These are phyloP conservation scores for Oryza rufipogon DNA, from an alignment of 176 grass and related monocot genomes.

Conservation along the genomic window DNA sequence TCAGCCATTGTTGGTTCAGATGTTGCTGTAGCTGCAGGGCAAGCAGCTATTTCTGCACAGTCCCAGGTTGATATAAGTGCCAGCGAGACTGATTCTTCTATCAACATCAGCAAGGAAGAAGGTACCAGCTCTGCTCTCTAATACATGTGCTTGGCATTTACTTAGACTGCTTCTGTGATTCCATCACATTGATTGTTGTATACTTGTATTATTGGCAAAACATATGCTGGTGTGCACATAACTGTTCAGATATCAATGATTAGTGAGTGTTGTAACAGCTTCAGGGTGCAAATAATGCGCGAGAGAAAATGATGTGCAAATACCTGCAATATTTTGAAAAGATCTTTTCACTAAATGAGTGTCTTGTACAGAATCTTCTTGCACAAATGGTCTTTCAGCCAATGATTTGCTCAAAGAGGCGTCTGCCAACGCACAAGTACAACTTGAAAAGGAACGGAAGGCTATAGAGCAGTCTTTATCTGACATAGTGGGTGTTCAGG, in stretches of 20 bases:
- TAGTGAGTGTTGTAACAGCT: not conserved
- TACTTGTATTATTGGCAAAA: not conserved
- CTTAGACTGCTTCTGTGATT: slow-evolving; percentile 7
- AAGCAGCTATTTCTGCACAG: slow-evolving; percentile 76
- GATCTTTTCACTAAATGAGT: slow-evolving; percentile 16
- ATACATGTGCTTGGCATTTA: slow-evolving; percentile 6
- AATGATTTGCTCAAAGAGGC: slow-evolving; percentile 60
- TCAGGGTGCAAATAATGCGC: slow-evolving; percentile 12
- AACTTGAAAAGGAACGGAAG: slow-evolving; percentile 71
- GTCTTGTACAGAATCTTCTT: slow-evolving; percentile 40
- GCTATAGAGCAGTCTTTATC: slow-evolving; percentile 79
- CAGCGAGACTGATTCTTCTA: slow-evolving; percentile 41
- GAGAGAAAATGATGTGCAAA: not conserved
- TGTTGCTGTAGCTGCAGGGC: slow-evolving; percentile 68
- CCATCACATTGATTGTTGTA: slow-evolving; percentile 20
- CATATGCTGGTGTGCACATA: slow-evolving; percentile 25
- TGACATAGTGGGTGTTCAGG: slow-evolving; percentile 87
- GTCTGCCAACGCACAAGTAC: slow-evolving; percentile 50
- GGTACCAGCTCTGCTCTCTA: slow-evolving; percentile 45
- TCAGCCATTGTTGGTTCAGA: slow-evolving; percentile 80
- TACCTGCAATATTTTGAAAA: not conserved
- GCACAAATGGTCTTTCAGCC: slow-evolving; percentile 43
- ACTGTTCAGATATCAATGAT: not conserved
- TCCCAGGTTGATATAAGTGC: slow-evolving; percentile 54
- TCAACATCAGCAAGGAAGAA: slow-evolving; percentile 53